Evolutionary conservation across 108 stramenopile genomes (phyloP), one percentile per base, ranked within the genome.

Genomic region (Pseudonitzschia delicatissima): DNA sequence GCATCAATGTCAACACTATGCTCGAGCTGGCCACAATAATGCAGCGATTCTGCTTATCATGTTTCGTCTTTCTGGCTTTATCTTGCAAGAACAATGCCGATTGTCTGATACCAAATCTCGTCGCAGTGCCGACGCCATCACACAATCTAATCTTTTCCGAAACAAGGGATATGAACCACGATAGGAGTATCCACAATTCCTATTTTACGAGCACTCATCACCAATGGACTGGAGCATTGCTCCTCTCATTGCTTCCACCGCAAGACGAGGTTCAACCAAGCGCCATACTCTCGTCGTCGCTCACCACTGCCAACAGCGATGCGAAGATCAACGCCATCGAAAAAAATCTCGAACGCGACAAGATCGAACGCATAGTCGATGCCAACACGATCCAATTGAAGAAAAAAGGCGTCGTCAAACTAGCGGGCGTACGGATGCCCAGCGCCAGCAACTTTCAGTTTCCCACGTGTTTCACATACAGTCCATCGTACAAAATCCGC

Each of bases 351-450:
- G 29, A 60, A 49, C 35, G 45, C 29, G 84, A 85, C 57, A 48
- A 69, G 37, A 79, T 86, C 2, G 69, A 80, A n/a, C 72, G 84
- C 49, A 64, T 86, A 34, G 8, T 82, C 13, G 84, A 86, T 36
- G 68, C 67, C 11, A 69, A 63, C 29, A 83, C 82, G n/a, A 65
- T 86, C 57, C 69, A 71, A 45, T 60, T 86, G 15, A 45, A 81
- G 42, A 71, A 69, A 35, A 65, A 31, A 7, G 85, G 85, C 1
- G 13, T 72, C 6, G 82, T 86, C 4, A 66, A 77, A 0, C 50
- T 83, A 2, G 79, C 82, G 3, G 71, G 59, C 4, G 74, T 79
- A 11, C 66, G 74, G 45, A 74, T 69, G 25, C 82, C 85, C 12
- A 69, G 49, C 12, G 71, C 45, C 17, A 23, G 67, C 2, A 69